Evolutionary conservation across 345 rosid genomes (phyloP), one percentile per base, ranked within the genome.

Genomic region (Salix viminalis): DNA sequence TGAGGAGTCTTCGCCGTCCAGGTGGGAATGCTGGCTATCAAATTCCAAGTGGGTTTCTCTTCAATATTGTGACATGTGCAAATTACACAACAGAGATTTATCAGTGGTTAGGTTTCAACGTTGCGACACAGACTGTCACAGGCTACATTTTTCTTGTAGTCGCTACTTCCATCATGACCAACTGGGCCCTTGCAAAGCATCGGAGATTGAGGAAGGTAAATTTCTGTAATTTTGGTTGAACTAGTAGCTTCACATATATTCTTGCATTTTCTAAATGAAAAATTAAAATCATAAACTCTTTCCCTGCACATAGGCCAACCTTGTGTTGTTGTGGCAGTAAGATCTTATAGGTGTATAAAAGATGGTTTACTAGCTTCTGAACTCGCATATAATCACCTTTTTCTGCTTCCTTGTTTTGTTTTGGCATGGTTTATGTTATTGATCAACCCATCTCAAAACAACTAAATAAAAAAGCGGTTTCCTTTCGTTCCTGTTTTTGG

Each of bases 111-210:
- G 99, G 98, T 64, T 96, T 93, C 92, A 96, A 96, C 69, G 87
- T 92, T 30, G 99, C 99, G 0, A 96, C 97, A 1, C 99, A 96
- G 89, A 96, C 97, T 15, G 58, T 91, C 66, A 97, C 98, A 1
- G 99, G 98, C 72, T 96, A 91, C 23, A 68, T 94, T 67, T 96
- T 96, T 85, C 90, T 91, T 21, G 83, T 85, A 77, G 98, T 94
- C 70, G 99, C 99, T 0, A 26, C 97, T 79, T 18, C 67, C 30
- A 96, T 94, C 85, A 96, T 96, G 99, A 91, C 95, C 70, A 96
- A 94, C 32, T 96, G 99, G 99, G 99, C 99, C 75, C 93, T 96
- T 52, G 90, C 95, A 61, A 96, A 96, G 90, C 99, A 96, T 80
- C 87, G 90, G 18, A 91, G 98, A 50, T 79, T 96, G 88, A 93